phyloP scores from a whole-genome alignment of 306 rosid genomes.

The Alnus glutinosa region DNA sequence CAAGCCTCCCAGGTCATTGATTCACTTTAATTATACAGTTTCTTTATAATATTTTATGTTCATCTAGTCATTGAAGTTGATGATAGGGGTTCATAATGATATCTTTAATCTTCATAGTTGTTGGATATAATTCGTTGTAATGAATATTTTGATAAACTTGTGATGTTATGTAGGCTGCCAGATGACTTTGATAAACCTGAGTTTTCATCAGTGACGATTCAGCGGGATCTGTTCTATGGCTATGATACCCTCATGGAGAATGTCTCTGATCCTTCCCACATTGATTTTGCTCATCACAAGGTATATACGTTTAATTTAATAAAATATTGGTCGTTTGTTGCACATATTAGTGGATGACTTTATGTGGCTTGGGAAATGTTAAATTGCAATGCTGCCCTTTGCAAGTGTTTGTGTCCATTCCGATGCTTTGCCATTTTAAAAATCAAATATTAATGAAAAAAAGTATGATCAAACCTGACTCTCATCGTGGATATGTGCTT shows the following conservation, averaged over 20 bases:
- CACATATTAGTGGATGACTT: background rate
- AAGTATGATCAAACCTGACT: background rate
- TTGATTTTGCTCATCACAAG: constrained; percentile 99
- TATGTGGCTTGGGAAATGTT: background rate
- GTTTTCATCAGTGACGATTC: constrained; percentile 90
- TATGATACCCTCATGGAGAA: constrained; percentile 98
- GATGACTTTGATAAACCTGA: constrained; percentile 79
- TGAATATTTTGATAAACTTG: constrained; percentile 16
- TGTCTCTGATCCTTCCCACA: constrained; percentile 97
- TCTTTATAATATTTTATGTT: background rate
- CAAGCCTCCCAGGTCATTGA: constrained; percentile 73
- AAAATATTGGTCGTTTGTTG: background rate
- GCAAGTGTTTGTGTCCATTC: background rate
- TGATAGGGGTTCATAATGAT: constrained; percentile 11
- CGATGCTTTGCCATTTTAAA: background rate
- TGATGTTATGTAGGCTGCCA: constrained; percentile 69
- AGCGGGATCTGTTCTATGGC: constrained; percentile 98
- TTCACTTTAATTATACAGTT: constrained; percentile 14
- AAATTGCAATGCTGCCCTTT: background rate
- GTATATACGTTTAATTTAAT: constrained; percentile 30
- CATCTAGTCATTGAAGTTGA: constrained; percentile 16
- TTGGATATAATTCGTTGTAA: background rate
- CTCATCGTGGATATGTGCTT: background rate
- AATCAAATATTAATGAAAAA: background rate
- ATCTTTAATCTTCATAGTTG: constrained; percentile 7